Evolutionary conservation across 1,284 basidiomycete species (phyloP).

Genomic region (Ganoderma meredithae): DNA sequence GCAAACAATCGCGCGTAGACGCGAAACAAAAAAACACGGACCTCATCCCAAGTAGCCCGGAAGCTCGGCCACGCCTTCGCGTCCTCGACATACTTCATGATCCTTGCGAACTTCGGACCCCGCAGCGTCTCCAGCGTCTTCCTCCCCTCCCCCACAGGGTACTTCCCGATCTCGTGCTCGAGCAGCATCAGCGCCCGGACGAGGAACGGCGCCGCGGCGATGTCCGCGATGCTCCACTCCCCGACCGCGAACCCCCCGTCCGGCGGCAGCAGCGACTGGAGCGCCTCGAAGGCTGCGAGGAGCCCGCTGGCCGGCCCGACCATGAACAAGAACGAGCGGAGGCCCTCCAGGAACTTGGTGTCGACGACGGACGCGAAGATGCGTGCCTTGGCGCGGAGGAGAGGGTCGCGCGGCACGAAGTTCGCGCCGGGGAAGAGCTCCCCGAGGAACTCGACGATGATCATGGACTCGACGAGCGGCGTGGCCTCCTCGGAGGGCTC

Average conservation of each 20-base stretch:
- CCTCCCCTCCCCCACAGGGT: slow-evolving; percentile 16
- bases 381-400: slow-evolving; percentile 60
- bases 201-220: slow-evolving; percentile 51
- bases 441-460: slow-evolving; percentile 68
- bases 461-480: slow-evolving; percentile 66
- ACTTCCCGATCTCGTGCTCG: slow-evolving; percentile 22
- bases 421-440: slow-evolving; percentile 54
- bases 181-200: slow-evolving; percentile 39
- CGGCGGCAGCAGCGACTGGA: slow-evolving; percentile 44
- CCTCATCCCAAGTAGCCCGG: slow-evolving; percentile 38
- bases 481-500: slow-evolving; percentile 61
- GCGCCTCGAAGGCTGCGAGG: slow-evolving; percentile 39
- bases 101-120: slow-evolving; percentile 34
- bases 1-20: not conserved
- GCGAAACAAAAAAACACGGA: slow-evolving; percentile 12
- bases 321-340: slow-evolving; percentile 39
- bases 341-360: slow-evolving; percentile 50
- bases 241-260: slow-evolving; percentile 44
- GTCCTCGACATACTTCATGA: slow-evolving; percentile 36
- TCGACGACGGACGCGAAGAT: slow-evolving; percentile 64
- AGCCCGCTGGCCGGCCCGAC: slow-evolving; percentile 46
- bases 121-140: slow-evolving; percentile 25
- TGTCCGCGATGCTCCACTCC: slow-evolving; percentile 59
- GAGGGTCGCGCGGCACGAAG: slow-evolving; percentile 61
- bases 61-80: slow-evolving; percentile 37